These are phyloP conservation scores for Lophiotrema nucula DNA, from an alignment of 495 filamentous ascomycete species.

Conservation along the genomic window DNA sequence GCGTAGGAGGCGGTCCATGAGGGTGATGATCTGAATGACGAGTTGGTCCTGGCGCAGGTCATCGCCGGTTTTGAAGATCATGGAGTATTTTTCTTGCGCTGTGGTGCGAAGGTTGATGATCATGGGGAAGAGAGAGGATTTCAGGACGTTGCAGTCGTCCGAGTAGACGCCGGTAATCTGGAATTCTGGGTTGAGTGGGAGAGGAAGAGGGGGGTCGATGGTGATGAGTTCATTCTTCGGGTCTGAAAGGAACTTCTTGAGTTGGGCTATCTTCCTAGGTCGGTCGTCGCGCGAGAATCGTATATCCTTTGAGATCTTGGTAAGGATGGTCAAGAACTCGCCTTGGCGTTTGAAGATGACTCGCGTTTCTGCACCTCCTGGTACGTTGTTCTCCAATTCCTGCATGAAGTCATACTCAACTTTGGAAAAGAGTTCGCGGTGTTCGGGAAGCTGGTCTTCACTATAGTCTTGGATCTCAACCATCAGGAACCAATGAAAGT, in stretches of 20 bases:
- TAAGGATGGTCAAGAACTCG: constrained; percentile 81
- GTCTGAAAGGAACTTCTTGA: constrained; percentile 81
- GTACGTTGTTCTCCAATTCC: constrained; percentile 64
- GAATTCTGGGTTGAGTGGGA: constrained; percentile 85
- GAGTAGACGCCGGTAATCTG: constrained; percentile 75
- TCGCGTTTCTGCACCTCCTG: constrained; percentile 65
- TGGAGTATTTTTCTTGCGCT: constrained; percentile 73
- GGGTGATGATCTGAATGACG: constrained; percentile 94
- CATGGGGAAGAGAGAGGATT: constrained; percentile 86
- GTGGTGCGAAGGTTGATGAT: constrained; percentile 86
- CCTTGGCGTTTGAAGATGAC: constrained; percentile 81
- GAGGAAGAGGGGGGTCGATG: constrained; percentile 80
- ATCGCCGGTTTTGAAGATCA: constrained; percentile 97
- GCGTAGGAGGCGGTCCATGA: constrained; percentile 94
- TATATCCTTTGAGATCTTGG: constrained; percentile 86
- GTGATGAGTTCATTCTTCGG: constrained; percentile 79
- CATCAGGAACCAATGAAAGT: constrained; percentile 97
- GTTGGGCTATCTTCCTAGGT: constrained; percentile 71
- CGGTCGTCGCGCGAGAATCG: constrained; percentile 77
- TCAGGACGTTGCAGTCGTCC: constrained; percentile 89
- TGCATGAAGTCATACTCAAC: constrained; percentile 95
- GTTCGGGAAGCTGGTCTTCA: constrained; percentile 64
- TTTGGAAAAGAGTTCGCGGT: constrained; percentile 81
- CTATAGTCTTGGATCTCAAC: constrained; percentile 89
- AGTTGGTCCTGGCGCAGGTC: constrained; percentile 97